Evolutionary conservation across 2,329 filamentous ascomycete species (phyloP), one percentile per base, ranked within the genome.

Genomic region (Fusarium sp.): DNA sequence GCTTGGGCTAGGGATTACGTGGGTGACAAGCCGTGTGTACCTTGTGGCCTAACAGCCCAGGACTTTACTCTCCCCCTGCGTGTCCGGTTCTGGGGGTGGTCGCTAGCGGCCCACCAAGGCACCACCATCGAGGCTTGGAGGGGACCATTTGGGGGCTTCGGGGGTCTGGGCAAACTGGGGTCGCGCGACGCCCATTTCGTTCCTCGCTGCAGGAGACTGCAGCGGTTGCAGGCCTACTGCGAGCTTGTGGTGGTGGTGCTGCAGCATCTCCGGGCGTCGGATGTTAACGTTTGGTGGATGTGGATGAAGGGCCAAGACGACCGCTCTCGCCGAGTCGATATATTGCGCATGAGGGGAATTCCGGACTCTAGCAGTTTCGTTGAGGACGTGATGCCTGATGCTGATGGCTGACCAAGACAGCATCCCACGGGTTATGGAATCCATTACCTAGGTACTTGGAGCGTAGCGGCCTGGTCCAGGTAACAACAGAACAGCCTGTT

Each of bases 131-230:
- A 54, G 59, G 62, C 35, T 56, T 65, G 37, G 69, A 70, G 69
- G 66, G 62, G 59, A 50, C 12, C 37, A 63, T 65, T 72, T 72
- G 63, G 73, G 74, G 76, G 68, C 70, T 68, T 65, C 58, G 60
- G 58, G 67, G 63, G 76, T 68, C 74, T 76, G 56, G 76, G 72
- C 76, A 78, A 73, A 76, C 76, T 76, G 76, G 74, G 76, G 76
- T 78, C 64, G 68, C 66, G 68, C 61, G 69, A 72, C 63, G 76
- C 65, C 68, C 63, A 75, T 70, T 73, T 69, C 58, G 63, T 77
- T 69, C 65, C 68, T 71, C 66, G 70, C 69, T 74, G 70, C 74
- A 75, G 71, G 50, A 66, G 54, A 63, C 52, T 63, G 72, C 68
- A 65, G 68, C 68, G 47, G 62, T 65, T 65, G 63, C 63, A 65